Evolutionary conservation across 2,329 filamentous ascomycete genomes (phyloP), one percentile per base, ranked within the genome.

Genomic region (Botrytis pseudocinerea): DNA sequence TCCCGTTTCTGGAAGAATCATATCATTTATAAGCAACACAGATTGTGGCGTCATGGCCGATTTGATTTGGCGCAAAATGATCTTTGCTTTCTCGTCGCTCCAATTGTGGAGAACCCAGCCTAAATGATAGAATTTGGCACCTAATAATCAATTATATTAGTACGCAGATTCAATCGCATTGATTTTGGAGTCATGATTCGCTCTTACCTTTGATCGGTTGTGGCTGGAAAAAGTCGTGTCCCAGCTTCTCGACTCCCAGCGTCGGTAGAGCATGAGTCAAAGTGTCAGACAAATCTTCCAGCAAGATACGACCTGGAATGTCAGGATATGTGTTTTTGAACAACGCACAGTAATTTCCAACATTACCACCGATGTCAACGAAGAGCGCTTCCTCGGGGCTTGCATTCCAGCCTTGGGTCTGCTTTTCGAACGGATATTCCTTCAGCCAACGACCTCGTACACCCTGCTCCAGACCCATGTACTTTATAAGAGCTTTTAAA

Each of bases 281-380:
- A 3, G 78, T 78, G 35, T 78, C 73, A 2, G 80, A 80, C 6
- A 80, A 76, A 72, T 85, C 84, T 73, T 86, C 81, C 7, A 86
- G 74, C 16, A 85, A 77, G 8, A 85, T 75, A 4, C 79, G 76
- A 0, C 81, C 81, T 2, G 77, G 75, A 3, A 84, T 70, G 32
- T 79, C 63, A 54, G 48, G 48, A 25, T 16, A 54, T 28, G 12
- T 54, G 25, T 12, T 38, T 60, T 61, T 38, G 6, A 61, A 38
- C 32, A 38, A 38, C 32, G 32, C 22, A 38, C 59, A 25, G 35
- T 61, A 38, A 61, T 61, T 20, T 38, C 32, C 32, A 32, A 61
- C 32, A 38, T 61, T 61, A 25, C 9, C 59, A 61, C 35, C 59
- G 22, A 38, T 61, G 12, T 61, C 59, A 35, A 38, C 59, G 20